A percentile compares a stretch with the other conserved stretches of the same genome.
phyloP scores from a whole-genome alignment of 2,329 filamentous ascomycete species.

The Aspergillus intermedius region DNA sequence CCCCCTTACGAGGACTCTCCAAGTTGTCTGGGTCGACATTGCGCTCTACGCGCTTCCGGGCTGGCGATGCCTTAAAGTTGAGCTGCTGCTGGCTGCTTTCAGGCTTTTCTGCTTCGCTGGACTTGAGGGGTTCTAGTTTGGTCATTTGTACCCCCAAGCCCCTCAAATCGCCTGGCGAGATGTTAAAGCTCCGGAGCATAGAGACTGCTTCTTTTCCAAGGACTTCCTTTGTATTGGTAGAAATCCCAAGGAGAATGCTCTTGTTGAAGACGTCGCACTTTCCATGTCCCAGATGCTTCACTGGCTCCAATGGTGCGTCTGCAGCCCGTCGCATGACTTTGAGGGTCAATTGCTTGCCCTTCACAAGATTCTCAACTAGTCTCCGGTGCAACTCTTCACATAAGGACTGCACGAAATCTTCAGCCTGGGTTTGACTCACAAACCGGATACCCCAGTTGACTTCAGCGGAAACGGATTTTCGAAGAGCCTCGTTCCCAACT shows the following conservation, averaged over 20 bases:
- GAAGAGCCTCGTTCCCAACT: slow-evolving; percentile 74
- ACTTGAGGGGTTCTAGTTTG: slow-evolving; percentile 74
- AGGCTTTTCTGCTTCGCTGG: slow-evolving; percentile 41
- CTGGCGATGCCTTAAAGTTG: slow-evolving; percentile 54
- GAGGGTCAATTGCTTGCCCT: slow-evolving; percentile 80
- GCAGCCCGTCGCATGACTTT: slow-evolving; percentile 86
- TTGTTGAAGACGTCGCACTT: slow-evolving; percentile 95
- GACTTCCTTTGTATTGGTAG: slow-evolving; percentile 66
- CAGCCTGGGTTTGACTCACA: slow-evolving; percentile 81
- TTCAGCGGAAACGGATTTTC: slow-evolving; percentile 94
- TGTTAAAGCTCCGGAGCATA: slow-evolving; percentile 71
- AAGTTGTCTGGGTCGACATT: slow-evolving; percentile 45
- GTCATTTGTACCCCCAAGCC: slow-evolving; percentile 91
- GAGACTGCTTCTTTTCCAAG: slow-evolving; percentile 79
- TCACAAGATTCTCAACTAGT: slow-evolving; percentile 74
- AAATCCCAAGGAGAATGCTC: slow-evolving; percentile 71
- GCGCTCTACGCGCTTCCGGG: slow-evolving; percentile 18
- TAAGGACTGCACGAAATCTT: slow-evolving; percentile 80
- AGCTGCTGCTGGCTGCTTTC: slow-evolving; percentile 76
- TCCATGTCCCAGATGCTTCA: slow-evolving; percentile 90
- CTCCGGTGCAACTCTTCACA: slow-evolving; percentile 78
- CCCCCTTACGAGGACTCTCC: slow-evolving; percentile 35
- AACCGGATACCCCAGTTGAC: slow-evolving; percentile 98
- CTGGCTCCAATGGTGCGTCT: slow-evolving; percentile 83
- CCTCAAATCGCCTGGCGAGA: slow-evolving; percentile 86